Conservation (phyloP, 148 eudicot genomes). For the Spergularia bocconei region DNA sequence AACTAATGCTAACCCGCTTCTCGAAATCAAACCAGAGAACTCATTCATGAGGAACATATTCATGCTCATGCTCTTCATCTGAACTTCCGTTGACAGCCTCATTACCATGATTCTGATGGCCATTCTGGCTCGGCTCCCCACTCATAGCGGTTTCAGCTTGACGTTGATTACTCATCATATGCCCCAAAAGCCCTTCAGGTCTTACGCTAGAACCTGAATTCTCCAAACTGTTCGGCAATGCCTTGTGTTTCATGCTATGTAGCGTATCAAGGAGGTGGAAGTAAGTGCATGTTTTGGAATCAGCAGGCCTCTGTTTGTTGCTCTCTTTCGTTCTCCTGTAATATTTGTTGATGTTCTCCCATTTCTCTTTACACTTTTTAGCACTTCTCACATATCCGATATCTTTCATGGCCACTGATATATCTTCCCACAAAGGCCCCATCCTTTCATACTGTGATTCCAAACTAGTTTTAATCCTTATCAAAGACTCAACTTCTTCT, state of each 20-base stretch:
- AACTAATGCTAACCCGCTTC: background rate
- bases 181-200: constrained; percentile 65
- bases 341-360: constrained; percentile 93
- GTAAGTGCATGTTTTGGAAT: constrained; percentile 80
- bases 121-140: constrained; percentile 29
- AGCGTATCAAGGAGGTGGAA: constrained; percentile 63
- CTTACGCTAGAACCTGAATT: constrained; percentile 43
- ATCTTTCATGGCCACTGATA: constrained; percentile 60
- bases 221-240: constrained; percentile 31
- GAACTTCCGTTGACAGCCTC: constrained; percentile 24
- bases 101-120: constrained; percentile 25
- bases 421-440: constrained; percentile 79
- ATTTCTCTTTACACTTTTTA: constrained; percentile 86
- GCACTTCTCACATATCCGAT: constrained; percentile 66
- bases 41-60: constrained; percentile 31
- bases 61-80: constrained; percentile 29
- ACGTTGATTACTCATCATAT: constrained; percentile 44
- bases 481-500: constrained; percentile 70
- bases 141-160: constrained; percentile 22
- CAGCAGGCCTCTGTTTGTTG: constrained; percentile 66
- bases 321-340: constrained; percentile 69
- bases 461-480: constrained; percentile 49
- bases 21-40: background rate
- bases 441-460: constrained; percentile 46
- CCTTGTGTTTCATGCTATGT: constrained; percentile 43